phyloP scores from a whole-genome alignment of 148 eudicot genomes.

The Fallopia convolvulus region DNA sequence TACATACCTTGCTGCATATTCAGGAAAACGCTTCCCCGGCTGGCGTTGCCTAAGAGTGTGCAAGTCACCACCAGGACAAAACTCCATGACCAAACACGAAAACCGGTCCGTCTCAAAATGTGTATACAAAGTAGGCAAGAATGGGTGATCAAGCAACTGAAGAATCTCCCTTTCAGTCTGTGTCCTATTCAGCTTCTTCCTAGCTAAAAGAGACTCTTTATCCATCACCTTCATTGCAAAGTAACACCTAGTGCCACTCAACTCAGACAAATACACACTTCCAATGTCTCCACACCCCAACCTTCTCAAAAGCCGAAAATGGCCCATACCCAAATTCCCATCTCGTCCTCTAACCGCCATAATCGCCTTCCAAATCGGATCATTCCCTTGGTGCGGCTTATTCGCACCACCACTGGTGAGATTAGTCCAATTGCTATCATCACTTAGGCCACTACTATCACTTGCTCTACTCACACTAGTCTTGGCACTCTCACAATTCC shows the following conservation, averaged over 20 bases:
- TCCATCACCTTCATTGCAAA: conserved; percentile 41
- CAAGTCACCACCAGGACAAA: conserved; percentile 31
- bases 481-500: conserved; percentile 15
- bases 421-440: conserved; percentile 14
- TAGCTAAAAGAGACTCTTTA: conserved; percentile 26
- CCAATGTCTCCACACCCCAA: conserved; percentile 31
- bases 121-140: conserved; percentile 30
- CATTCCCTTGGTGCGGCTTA: conserved; percentile 22
- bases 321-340: conserved; percentile 20
- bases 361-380: conserved; percentile 22
- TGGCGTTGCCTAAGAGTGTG: conserved; percentile 29
- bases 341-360: conserved; percentile 14
- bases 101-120: conserved; percentile 30
- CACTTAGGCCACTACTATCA: conserved; percentile 11
- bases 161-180: conserved; percentile 37
- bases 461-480: conserved; percentile 17
- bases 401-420: conserved; percentile 15
- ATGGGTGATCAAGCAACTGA: conserved; percentile 37
- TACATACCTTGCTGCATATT: conserved; percentile 24
- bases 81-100: conserved; percentile 38
- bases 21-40: conserved; percentile 27
- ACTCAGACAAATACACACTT: conserved; percentile 32
- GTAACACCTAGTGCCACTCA: conserved; percentile 19
- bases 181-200: conserved; percentile 30
- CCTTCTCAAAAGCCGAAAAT: conserved; percentile 18